Percentiles rank a stretch among this genome's conserved stretches.
Conservation (phyloP, 2,329 filamentous ascomycete genomes). For the Alternaria sp. region DNA sequence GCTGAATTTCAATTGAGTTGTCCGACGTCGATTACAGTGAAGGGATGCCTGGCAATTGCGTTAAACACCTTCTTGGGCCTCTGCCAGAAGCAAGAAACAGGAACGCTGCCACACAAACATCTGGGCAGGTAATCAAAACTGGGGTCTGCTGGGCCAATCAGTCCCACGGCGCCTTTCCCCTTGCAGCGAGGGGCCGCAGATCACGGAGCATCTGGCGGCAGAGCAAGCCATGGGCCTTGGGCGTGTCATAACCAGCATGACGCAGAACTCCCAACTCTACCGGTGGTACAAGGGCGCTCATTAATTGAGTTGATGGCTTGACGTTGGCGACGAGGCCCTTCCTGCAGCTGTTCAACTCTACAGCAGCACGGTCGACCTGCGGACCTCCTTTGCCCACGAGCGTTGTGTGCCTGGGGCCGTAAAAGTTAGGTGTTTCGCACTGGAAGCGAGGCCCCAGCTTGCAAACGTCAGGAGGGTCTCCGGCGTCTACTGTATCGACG, state of each 20-base stretch:
- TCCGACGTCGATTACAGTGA: not conserved
- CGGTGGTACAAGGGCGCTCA: not conserved
- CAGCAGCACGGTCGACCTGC: not conserved
- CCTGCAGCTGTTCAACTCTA: not conserved
- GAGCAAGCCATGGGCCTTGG: slow-evolving; percentile 15
- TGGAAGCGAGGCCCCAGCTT: not conserved
- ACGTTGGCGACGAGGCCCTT: not conserved
- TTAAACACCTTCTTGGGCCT: not conserved
- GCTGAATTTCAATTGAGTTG: not conserved
- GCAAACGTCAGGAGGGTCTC: not conserved
- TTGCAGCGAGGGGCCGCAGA: slow-evolving; percentile 18
- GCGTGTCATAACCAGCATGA: slow-evolving; percentile 13
- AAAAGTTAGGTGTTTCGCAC: slow-evolving; percentile 1
- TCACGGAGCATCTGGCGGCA: slow-evolving; percentile 15
- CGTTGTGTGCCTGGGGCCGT: not conserved
- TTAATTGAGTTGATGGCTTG: not conserved
- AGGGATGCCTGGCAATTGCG: slow-evolving; percentile 5
- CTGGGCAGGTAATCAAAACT: slow-evolving; percentile 13
- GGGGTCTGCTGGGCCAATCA: slow-evolving; percentile 16
- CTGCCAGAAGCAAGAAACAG: slow-evolving; percentile 16
- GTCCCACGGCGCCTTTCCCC: slow-evolving; percentile 3
- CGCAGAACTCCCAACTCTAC: slow-evolving; percentile 1
- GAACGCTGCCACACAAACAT: slow-evolving; percentile 14
- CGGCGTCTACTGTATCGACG: not conserved
- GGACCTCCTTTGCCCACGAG: not conserved